A percentile compares a stretch with the other conserved stretches of the same genome.
These are phyloP conservation scores for Sporobolomyces pararoseus DNA, from an alignment of 768 basidiomycete genomes.

Conservation along the genomic window DNA sequence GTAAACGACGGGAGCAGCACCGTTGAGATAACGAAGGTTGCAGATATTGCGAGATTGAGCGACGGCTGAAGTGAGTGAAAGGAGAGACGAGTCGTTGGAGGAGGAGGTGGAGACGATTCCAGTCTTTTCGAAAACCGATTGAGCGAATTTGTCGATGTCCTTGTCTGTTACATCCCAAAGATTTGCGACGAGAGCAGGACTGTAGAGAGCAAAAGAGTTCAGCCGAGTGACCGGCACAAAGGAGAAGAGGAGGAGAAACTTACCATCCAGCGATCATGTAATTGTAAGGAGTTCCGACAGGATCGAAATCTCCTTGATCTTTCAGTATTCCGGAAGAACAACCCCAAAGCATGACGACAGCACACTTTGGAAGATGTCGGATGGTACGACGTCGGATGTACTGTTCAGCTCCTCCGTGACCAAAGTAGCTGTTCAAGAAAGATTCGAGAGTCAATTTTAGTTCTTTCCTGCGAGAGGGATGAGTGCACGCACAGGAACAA, in stretches of 20 bases:
- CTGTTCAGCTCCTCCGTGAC: constrained; percentile 93
- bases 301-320: constrained; percentile 92
- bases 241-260: constrained; percentile 49
- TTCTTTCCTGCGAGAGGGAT: background rate
- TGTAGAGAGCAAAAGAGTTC: constrained; percentile 47
- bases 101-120: constrained; percentile 50
- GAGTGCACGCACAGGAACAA: constrained; percentile 75
- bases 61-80: constrained; percentile 67
- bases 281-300: constrained; percentile 83
- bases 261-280: constrained; percentile 98
- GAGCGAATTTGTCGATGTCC: constrained; percentile 90
- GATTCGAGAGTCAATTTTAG: constrained; percentile 1
- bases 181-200: constrained; percentile 88
- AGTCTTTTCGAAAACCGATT: constrained; percentile 72
- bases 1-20: constrained; percentile 90
- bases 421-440: constrained; percentile 72
- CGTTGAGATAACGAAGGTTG: constrained; percentile 88
- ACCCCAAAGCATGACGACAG: constrained; percentile 95
- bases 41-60: constrained; percentile 73
- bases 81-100: background rate
- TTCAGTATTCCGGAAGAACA: constrained; percentile 86
- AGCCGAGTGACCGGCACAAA: background rate
- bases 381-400: constrained; percentile 85
- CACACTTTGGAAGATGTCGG: constrained; percentile 74
- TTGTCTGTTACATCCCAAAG: constrained; percentile 98